Conservation (phyloP, 2,329 filamentous ascomycete species). For the Orbilia oligospora region DNA sequence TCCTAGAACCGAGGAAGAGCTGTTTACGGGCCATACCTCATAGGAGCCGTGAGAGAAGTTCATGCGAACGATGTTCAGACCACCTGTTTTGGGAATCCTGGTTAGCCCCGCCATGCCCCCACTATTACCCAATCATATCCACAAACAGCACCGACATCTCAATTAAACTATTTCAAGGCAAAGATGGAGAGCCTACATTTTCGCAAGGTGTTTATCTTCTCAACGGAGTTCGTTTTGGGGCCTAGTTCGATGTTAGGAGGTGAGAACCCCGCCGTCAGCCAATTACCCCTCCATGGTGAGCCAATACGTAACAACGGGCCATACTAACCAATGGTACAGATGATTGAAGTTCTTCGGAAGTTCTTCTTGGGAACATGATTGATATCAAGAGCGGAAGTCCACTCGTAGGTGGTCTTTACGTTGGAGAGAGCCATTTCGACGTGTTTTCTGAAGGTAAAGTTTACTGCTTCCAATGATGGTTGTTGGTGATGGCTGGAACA, state of each 20-base stretch:
- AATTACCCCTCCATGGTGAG: slow-evolving; percentile 32
- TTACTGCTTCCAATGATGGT: slow-evolving; percentile 1
- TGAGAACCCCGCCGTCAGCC: slow-evolving; percentile 45
- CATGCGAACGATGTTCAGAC: slow-evolving; percentile 99
- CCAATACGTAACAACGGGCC: neutral
- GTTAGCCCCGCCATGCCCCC: slow-evolving; percentile 50
- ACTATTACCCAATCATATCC: slow-evolving; percentile 26
- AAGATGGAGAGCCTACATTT: slow-evolving; percentile 68
- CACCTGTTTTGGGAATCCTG: slow-evolving; percentile 71
- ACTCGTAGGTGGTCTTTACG: slow-evolving; percentile 68
- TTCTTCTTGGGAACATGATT: slow-evolving; percentile 88
- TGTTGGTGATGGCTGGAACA: slow-evolving; percentile 19
- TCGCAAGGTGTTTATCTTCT: slow-evolving; percentile 96
- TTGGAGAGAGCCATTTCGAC: slow-evolving; percentile 47
- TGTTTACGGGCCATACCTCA: slow-evolving; percentile 70
- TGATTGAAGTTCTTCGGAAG: slow-evolving; percentile 97
- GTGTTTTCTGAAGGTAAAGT: slow-evolving; percentile 11
- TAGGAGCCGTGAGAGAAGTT: slow-evolving; percentile 98
- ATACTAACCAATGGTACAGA: slow-evolving; percentile 88
- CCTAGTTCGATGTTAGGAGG: slow-evolving; percentile 68
- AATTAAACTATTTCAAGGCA: neutral
- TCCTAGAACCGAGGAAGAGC: neutral
- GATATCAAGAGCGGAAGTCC: slow-evolving; percentile 86
- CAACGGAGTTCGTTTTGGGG: slow-evolving; percentile 97
- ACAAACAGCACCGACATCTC: slow-evolving; percentile 4